These are phyloP conservation scores for Purpureocillium takamizusanense DNA, from an alignment of 2,329 filamentous ascomycete species.

Conservation along the genomic window DNA sequence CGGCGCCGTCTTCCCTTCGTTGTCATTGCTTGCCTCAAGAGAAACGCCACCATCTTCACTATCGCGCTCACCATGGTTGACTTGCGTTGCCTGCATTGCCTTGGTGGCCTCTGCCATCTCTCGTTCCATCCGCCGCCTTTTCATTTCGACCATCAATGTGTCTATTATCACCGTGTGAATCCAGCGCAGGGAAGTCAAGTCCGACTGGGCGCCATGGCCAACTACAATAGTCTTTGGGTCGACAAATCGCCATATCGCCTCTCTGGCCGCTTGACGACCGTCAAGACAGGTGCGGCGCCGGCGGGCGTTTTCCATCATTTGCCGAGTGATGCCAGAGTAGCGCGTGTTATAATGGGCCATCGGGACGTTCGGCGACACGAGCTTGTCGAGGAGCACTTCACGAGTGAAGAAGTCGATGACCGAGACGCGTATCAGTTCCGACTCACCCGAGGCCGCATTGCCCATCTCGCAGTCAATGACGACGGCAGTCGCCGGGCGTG, in stretches of 20 bases:
- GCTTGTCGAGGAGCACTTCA: conserved; percentile 36
- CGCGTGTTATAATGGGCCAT: conserved; percentile 41
- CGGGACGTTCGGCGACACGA: conserved; percentile 36
- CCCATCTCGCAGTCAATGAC: conserved; percentile 51
- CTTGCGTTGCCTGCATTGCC: background rate
- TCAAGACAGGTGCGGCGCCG: conserved; percentile 22
- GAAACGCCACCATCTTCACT: background rate
- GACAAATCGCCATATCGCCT: conserved; percentile 32
- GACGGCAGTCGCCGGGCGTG: conserved; percentile 18
- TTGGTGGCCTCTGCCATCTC: conserved; percentile 9
- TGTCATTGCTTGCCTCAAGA: conserved; percentile 2
- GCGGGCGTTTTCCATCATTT: conserved; percentile 26
- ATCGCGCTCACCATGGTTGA: background rate
- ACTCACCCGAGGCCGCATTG: conserved; percentile 29
- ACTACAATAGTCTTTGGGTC: conserved; percentile 37
- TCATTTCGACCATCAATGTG: conserved; percentile 26
- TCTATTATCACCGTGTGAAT: conserved; percentile 36
- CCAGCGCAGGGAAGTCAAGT: conserved; percentile 37
- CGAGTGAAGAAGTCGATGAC: conserved; percentile 42
- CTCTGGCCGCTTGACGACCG: conserved; percentile 31
- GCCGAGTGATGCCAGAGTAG: conserved; percentile 37
- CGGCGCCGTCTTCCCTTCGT: conserved; percentile 1
- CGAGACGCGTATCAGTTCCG: conserved; percentile 42
- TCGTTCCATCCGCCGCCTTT: conserved; percentile 5
- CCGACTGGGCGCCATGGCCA: conserved; percentile 32